These are phyloP conservation scores for Ganoderma leucocontextum DNA, from an alignment of 1,284 basidiomycete species.

Conservation along the genomic window DNA sequence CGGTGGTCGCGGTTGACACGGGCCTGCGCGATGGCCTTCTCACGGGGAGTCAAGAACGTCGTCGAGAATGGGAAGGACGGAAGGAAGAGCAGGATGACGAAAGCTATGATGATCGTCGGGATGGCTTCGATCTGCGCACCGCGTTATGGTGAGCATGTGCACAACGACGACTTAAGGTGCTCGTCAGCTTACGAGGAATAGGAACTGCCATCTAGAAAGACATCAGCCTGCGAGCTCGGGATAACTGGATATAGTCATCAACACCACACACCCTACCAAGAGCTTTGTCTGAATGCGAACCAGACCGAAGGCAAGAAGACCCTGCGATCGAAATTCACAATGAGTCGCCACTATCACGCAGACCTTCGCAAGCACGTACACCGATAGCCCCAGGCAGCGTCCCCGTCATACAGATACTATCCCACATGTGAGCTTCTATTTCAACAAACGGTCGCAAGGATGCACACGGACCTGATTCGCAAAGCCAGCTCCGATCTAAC, in stretches of 20 bases:
- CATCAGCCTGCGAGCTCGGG: not conserved
- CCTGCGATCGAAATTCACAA: conserved; percentile 41
- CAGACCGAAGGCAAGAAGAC: conserved; percentile 60
- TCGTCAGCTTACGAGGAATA: conserved; percentile 53
- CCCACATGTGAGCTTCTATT: not conserved
- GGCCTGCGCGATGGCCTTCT: conserved; percentile 63
- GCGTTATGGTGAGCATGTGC: not conserved
- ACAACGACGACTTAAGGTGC: not conserved
- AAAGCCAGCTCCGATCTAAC: conserved; percentile 58
- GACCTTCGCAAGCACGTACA: conserved; percentile 38
- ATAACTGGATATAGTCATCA: not conserved
- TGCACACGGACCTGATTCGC: conserved; percentile 51
- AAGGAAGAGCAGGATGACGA: conserved; percentile 54
- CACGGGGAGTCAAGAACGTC: conserved; percentile 50
- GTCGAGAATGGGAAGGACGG: conserved; percentile 52
- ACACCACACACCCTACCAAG: conserved; percentile 49
- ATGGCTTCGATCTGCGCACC: conserved; percentile 56
- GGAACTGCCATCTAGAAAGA: conserved; percentile 58
- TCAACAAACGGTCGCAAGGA: not conserved
- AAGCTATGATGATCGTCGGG: conserved; percentile 58
- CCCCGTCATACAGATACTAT: conserved; percentile 60
- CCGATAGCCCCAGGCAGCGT: conserved; percentile 63
- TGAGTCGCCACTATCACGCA: not conserved
- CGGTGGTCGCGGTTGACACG: conserved; percentile 61
- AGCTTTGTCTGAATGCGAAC: conserved; percentile 56